Evolutionary conservation across 208 protist genomes (phyloP), one percentile per base, ranked within the genome.

Genomic region (Trypanosoma scelopori): DNA sequence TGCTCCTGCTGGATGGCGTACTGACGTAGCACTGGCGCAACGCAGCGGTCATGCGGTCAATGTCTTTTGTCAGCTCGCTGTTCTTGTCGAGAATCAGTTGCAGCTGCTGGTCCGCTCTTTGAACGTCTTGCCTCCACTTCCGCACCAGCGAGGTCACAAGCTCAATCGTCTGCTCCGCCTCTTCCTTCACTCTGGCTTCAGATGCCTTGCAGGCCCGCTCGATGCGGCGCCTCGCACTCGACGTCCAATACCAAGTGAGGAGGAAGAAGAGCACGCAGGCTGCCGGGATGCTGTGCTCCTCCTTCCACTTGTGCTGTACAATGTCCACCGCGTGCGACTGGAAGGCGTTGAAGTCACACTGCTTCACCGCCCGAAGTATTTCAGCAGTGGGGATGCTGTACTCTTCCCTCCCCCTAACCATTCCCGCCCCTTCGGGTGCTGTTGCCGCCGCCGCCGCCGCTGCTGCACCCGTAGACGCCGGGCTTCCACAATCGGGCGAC

Each of bases 1-100:
- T 30, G 20, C 30, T n/a, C 27, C 46, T 55, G 22, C 15, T 55
- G 1, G 66, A 25, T 32, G 74, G 81, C 18, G 75, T 67, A 7
- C 68, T 75, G 28, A 84, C 67, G 11, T 78, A 83, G 74, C 86
- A 92, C 18, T 82, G 84, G 28, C 87, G 87, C 49, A 93, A 76
- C 0, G 81, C 84, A 4, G 81, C 85, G 0, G 87, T 93, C 87
- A 90, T 79, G 47, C 82, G 87, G 62, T 93, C 87, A 65, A 93
- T 90, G 55, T 89, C 84, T 28, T 71, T 76, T 46, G 87, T 90
- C 46, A 93, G 65, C 39, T 80, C 76, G 57, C 87, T 86, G 78
- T 93, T 93, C 63, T 93, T 90, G 65, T 89, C 84, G 30, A 93
- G 78, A 59, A 93, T 90, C 45, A 69, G 62, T 56, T 93, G 73